Evolutionary conservation across 768 basidiomycete genomes (phyloP).

Genomic region (Amanita inopinata): DNA sequence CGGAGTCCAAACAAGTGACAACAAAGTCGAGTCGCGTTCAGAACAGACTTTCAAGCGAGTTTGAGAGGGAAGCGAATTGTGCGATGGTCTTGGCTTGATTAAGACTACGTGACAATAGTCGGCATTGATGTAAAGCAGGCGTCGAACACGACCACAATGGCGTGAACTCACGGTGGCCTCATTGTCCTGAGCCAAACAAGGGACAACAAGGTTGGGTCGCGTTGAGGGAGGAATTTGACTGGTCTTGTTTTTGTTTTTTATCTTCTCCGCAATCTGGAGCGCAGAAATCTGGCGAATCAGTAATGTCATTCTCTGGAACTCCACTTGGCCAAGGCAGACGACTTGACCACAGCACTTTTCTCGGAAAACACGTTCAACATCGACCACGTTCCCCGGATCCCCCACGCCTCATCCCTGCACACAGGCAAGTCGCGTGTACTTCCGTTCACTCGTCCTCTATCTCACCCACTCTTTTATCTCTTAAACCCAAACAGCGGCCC

Average conservation of each 20-base stretch:
- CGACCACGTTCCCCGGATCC: slow-evolving; percentile 23
- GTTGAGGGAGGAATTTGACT: too few relatives aligned
- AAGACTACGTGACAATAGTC: too few relatives aligned
- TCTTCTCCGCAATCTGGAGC: neutral
- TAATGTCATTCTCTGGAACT: slow-evolving; percentile 86
- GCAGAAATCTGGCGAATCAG: slow-evolving; percentile 16
- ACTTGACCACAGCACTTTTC: slow-evolving; percentile 72
- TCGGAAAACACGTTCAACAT: slow-evolving; percentile 45
- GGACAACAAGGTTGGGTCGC: neutral
- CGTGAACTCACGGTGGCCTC: too few relatives aligned
- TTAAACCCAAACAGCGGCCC: slow-evolving; percentile 42
- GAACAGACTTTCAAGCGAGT: too few relatives aligned
- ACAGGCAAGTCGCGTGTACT: slow-evolving; percentile 11
- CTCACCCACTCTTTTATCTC: slow-evolving; percentile 13
- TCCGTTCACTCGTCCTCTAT: slow-evolving; percentile 14
- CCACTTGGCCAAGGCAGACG: slow-evolving; percentile 80
- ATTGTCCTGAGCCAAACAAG: neutral
- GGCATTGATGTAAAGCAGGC: too few relatives aligned
- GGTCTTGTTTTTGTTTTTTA: too few relatives aligned
- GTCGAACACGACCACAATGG: too few relatives aligned
- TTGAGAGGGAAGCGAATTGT: too few relatives aligned
- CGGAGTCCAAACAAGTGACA: too few relatives aligned
- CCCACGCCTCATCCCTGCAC: neutral
- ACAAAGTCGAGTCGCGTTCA: too few relatives aligned
- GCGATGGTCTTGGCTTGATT: too few relatives aligned